These are phyloP conservation scores for Wickerhamomyces bisporus DNA, from an alignment of 805 yeast genomes.

Conservation along the genomic window DNA sequence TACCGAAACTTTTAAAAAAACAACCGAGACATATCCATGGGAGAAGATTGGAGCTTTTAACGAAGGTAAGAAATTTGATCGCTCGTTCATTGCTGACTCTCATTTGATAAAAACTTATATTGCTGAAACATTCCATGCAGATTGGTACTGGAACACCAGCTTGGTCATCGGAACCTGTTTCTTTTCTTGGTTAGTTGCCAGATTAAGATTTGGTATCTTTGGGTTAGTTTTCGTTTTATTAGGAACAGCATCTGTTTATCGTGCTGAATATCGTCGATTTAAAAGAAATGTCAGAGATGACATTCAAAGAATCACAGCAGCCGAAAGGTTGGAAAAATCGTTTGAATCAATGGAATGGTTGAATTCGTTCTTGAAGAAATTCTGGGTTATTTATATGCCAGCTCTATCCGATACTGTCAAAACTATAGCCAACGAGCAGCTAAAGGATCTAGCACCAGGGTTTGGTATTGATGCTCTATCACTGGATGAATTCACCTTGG, in stretches of 20 bases:
- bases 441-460: conserved; percentile 75
- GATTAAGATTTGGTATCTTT: conserved; percentile 59
- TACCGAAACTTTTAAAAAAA: neutral
- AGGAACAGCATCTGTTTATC: conserved; percentile 60
- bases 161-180: conserved; percentile 65
- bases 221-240: conserved; percentile 55
- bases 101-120: conserved; percentile 52
- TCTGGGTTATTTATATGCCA: conserved; percentile 89
- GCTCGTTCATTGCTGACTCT: conserved; percentile 22
- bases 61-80: conserved; percentile 20
- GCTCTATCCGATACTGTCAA: conserved; percentile 72
- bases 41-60: conserved; percentile 26
- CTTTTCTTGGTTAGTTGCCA: conserved; percentile 64
- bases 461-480: conserved; percentile 73
- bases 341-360: conserved; percentile 79
- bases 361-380: conserved; percentile 69
- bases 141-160: conserved; percentile 66
- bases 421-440: conserved; percentile 58
- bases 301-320: conserved; percentile 58
- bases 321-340: conserved; percentile 55
- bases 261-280: conserved; percentile 70
- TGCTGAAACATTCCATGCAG: conserved; percentile 63
- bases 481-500: conserved; percentile 73
- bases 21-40: conserved; percentile 30
- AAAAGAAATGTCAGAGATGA: conserved; percentile 73